Evolutionary conservation across 2,329 filamentous ascomycete genomes (phyloP).

Genomic region (Microascus cirrosus): DNA sequence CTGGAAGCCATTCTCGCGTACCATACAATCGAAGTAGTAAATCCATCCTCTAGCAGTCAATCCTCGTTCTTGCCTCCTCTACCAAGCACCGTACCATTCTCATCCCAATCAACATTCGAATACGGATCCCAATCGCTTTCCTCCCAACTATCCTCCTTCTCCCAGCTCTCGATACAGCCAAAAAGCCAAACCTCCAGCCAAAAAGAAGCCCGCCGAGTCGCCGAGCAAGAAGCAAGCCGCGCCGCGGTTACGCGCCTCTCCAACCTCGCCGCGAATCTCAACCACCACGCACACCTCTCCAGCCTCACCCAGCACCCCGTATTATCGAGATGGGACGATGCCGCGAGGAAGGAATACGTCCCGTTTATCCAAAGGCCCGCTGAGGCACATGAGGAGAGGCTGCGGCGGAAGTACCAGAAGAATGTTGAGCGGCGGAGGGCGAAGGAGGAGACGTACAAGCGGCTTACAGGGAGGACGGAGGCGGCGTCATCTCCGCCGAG

Average conservation of each 20-base stretch:
- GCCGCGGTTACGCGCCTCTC: slow-evolving; percentile 21
- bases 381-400: slow-evolving; percentile 1
- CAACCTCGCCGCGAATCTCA: slow-evolving; percentile 19
- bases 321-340: slow-evolving; percentile 25
- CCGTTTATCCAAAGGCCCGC: slow-evolving; percentile 12
- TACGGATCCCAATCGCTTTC: not conserved
- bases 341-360: slow-evolving; percentile 23
- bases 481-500: not conserved
- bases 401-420: slow-evolving; percentile 5
- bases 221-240: slow-evolving; percentile 9
- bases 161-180: not conserved
- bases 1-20: not conserved
- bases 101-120: not conserved
- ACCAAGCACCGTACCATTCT: not conserved
- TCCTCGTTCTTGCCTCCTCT: not conserved
- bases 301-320: slow-evolving; percentile 12
- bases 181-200: not conserved
- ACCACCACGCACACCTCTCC: slow-evolving; percentile 14
- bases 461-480: not conserved
- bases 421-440: slow-evolving; percentile 4
- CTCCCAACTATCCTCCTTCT: not conserved
- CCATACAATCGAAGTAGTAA: not conserved
- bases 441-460: slow-evolving; percentile 6
- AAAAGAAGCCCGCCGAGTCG: not conserved
- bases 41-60: not conserved